Evolutionary conservation across 2,329 filamentous ascomycete species (phyloP).

Genomic region (Neonectria neomacrospora): DNA sequence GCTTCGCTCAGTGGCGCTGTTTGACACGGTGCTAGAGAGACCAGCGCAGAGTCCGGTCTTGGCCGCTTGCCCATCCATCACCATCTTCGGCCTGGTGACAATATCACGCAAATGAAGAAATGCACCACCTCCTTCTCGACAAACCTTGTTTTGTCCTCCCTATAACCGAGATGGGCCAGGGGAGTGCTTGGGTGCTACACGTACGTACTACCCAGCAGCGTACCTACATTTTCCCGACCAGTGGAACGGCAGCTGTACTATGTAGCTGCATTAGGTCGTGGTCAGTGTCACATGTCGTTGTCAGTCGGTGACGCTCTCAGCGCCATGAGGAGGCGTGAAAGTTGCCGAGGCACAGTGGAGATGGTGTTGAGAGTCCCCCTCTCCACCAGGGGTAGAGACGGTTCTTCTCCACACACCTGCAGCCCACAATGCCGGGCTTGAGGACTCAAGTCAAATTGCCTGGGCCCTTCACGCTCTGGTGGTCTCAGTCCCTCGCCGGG

Average conservation of each 20-base stretch:
- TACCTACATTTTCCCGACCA: constrained; percentile 3
- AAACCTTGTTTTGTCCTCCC: constrained; percentile 12
- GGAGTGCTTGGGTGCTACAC: background rate
- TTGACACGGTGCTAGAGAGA: constrained; percentile 17
- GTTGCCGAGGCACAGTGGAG: constrained; percentile 22
- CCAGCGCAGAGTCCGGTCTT: constrained; percentile 6
- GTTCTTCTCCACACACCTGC: constrained; percentile 17
- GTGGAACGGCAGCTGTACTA: constrained; percentile 26
- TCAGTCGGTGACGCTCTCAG: constrained; percentile 5
- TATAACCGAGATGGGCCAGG: constrained; percentile 26
- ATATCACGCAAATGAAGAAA: constrained; percentile 9
- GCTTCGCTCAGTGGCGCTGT: constrained; percentile 15
- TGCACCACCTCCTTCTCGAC: constrained; percentile 8
- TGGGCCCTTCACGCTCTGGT: constrained; percentile 27
- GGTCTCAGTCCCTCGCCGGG: constrained; percentile 35
- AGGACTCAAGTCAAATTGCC: constrained; percentile 17
- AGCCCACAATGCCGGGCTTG: constrained; percentile 19
- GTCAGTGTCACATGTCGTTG: constrained; percentile 22
- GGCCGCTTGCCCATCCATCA: background rate
- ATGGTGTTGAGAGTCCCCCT: constrained; percentile 1
- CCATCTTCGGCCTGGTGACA: constrained; percentile 5
- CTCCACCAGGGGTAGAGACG: constrained; percentile 4
- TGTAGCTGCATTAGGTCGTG: constrained; percentile 1
- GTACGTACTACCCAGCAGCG: background rate
- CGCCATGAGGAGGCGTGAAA: constrained; percentile 9